These are phyloP conservation scores for Fusarium coffeatum DNA, from an alignment of 2,329 filamentous ascomycete species.

Conservation along the genomic window DNA sequence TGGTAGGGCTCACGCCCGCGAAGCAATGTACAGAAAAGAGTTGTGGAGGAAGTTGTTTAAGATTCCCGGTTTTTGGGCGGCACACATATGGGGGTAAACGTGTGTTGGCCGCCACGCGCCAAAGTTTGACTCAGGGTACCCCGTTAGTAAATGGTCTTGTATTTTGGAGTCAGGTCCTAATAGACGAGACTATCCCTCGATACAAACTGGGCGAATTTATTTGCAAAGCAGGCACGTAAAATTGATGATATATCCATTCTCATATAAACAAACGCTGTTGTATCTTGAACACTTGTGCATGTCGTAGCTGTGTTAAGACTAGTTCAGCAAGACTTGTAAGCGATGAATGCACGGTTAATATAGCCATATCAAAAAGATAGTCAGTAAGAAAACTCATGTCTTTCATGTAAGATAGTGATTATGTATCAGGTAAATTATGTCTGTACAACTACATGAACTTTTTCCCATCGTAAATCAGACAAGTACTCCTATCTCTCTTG, in stretches of 20 bases:
- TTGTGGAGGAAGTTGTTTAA: conserved; percentile 44
- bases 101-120: conserved; percentile 39
- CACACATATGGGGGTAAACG: conserved; percentile 39
- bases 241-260: conserved; percentile 50
- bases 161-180: conserved; percentile 45
- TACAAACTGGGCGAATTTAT: conserved; percentile 33
- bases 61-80: conserved; percentile 47
- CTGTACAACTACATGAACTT: conserved; percentile 15
- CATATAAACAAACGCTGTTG: not conserved
- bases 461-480: not conserved
- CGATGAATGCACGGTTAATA: not conserved
- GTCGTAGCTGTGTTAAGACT: not conserved
- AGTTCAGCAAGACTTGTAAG: not conserved
- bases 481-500: conserved; percentile 30
- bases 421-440: conserved; percentile 7
- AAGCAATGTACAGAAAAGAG: conserved; percentile 40
- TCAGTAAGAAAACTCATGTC: not conserved
- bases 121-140: conserved; percentile 44
- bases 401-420: not conserved
- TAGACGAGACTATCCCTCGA: conserved; percentile 48
- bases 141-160: conserved; percentile 43
- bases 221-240: conserved; percentile 48
- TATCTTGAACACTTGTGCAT: not conserved
- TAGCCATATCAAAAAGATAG: not conserved
- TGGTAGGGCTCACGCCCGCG: conserved; percentile 24